Evolutionary conservation across 2,329 filamentous ascomycete species (phyloP), one percentile per base, ranked within the genome.

Genomic region (Passalora sequoiae): DNA sequence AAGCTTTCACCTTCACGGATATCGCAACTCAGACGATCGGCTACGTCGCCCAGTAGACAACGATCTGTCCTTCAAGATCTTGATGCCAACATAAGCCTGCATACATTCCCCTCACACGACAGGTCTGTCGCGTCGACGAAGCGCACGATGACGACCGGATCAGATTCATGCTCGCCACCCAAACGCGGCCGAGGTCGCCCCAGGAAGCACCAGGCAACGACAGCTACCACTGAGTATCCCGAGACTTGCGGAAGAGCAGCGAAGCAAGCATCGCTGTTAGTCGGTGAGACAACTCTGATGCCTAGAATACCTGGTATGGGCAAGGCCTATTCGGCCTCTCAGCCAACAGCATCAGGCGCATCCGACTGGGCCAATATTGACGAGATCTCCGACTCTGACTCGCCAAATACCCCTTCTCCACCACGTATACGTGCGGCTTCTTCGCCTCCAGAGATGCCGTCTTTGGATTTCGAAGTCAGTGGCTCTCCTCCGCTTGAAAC

Each of bases 361-460:
- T 38, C 48, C 6, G 47, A 50, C 8, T 60, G 52, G 43, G 40
- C 50, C 7, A 49, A 57, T 31, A 61, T 62, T 10, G 60, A 62
- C 43, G 58, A 61, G 19, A 65, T 65, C 29, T 61, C 58, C 3
- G 63, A 65, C 45, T 45, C 55, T 4, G 63, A 65, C 5, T 40
- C 50, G 2, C 52, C 55, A 4, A 39, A 47, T 6, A 62, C 62
- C 6, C 57, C 59, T 3, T 60, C 61, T 2, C 62, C 63, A 6
- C 58, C 60, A 12, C 51, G 61, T 9, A 50, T 57, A 29, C 53
- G 56, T 28, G 56, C 61, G 4, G 44, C 41, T 4, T 55, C 56
- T 4, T 53, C 59, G 2, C 51, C 57, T 10, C 48, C 50, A 6
- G 28, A 49, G 2, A 35, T 54, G 2, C 42, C 43, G 24, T 48